Conservation (phyloP, 371 early-diverging fungal genomes). For the Conidiobolus incongruus region DNA sequence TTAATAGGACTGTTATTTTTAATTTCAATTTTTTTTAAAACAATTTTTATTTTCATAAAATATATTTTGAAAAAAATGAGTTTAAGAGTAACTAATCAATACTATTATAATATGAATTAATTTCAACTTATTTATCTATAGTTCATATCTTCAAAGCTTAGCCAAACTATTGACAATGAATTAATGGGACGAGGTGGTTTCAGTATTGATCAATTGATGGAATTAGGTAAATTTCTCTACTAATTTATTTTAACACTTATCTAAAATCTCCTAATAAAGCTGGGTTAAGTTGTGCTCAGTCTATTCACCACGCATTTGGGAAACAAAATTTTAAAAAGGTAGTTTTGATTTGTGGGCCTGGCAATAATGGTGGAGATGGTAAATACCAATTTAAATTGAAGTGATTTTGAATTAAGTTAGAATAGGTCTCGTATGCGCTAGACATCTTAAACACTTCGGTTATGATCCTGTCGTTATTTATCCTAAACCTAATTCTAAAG, state of each 20-base stretch:
- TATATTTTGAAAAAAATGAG: no score
- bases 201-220: conserved; percentile 73
- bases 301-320: conserved; percentile 44
- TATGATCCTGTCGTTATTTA: conserved; percentile 52
- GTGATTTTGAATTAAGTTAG: background rate
- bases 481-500: conserved; percentile 45
- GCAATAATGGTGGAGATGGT: conserved; percentile 94
- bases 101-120: no score
- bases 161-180: conserved; percentile 56
- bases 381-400: background rate
- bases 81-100: no score
- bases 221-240: conserved; percentile 20
- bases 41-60: no score
- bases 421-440: conserved; percentile 66
- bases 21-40: no score
- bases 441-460: conserved; percentile 73
- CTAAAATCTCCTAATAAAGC: conserved; percentile 19
- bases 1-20: no score
- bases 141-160: conserved; percentile 48
- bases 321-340: conserved; percentile 20
- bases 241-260: background rate
- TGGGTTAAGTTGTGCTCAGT: conserved; percentile 73
- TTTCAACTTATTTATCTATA: no score
- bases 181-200: conserved; percentile 70
- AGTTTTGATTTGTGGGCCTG: conserved; percentile 62